Base-by-base conservation (phyloP, 257 asterid species). In the Forsythia viridissima region DNA sequence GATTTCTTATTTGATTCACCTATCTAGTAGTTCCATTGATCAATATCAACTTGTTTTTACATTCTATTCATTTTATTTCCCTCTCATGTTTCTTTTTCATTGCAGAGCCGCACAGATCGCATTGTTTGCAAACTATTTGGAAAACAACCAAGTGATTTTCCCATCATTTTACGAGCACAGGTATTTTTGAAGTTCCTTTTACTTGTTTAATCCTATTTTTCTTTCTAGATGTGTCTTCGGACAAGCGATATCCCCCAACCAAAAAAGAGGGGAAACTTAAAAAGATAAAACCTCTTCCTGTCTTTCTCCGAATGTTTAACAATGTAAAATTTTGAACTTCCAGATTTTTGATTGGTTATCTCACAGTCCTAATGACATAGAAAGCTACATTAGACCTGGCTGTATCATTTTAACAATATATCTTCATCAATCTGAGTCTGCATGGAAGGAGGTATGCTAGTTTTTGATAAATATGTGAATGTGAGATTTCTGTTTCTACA, bases 341-440 rank as follows among this genome's bases (percentile, higher is more conserved):
- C 96, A 93, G 98, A 93, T 93, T 82, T 90, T 90, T 85, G 94
- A 93, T 82, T 93, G 98, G 98, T 80, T 93, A 81, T 85, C 97
- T 81, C 89, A 90, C 79, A 92, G 97, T 85, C 98, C 97, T 70
- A 81, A 88, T 59, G 98, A 92, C 88, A 92, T 93, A 76, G 98
- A 93, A 82, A 91, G 98, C 94, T 92, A 93, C 84, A 93, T 93
- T 79, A 87, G 95, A 75, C 98, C 97, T 70, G 98, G 98, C 81
- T 93, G 98, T 79, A 83, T 93, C 81, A 80, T 92, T 78, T 82
- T 93, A 82, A 92, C 98, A 5, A 70, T 93, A 76, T 92, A 92
- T 80, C 92, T 91, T 81, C 90, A 89, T 61, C 89, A 82, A 65
- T 71, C 91, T 2, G 93, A 90, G 78, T 80, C 89, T 48, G 80